Conservation (phyloP, 2,329 filamentous ascomycete species). For the Fusarium napiforme region DNA sequence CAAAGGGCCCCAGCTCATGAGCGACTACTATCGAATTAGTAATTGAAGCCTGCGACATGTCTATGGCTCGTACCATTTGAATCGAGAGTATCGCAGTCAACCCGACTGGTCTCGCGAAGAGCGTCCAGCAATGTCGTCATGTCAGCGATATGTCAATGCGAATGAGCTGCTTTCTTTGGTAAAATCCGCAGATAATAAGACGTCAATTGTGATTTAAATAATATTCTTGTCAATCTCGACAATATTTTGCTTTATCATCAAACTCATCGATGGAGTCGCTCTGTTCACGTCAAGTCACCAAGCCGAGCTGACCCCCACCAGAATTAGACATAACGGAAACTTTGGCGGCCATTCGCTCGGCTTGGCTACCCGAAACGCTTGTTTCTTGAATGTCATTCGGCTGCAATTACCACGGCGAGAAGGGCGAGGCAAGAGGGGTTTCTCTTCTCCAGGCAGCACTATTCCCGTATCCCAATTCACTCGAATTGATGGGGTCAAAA, state of each 20-base stretch:
- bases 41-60: not conserved
- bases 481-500: not conserved
- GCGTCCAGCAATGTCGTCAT: slow-evolving; percentile 45
- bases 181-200: not conserved
- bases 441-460: slow-evolving; percentile 16
- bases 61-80: slow-evolving; percentile 40
- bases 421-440: not conserved
- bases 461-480: slow-evolving; percentile 4
- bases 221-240: not conserved
- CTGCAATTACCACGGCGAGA: slow-evolving; percentile 18
- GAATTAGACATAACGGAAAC: slow-evolving; percentile 5
- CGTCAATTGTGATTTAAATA: slow-evolving; percentile 9
- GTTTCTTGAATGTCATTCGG: slow-evolving; percentile 20
- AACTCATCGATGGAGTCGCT: not conserved
- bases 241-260: not conserved
- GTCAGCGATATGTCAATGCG: not conserved
- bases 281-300: slow-evolving; percentile 6
- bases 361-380: slow-evolving; percentile 30
- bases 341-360: slow-evolving; percentile 25
- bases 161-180: not conserved
- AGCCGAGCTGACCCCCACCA: slow-evolving; percentile 17
- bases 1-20: slow-evolving; percentile 47
- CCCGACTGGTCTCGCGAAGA: slow-evolving; percentile 44
- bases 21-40: slow-evolving; percentile 44
- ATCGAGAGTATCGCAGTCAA: slow-evolving; percentile 54